Base-by-base conservation (phyloP, 495 filamentous ascomycete species). In the Evansstolkia leycettana region DNA sequence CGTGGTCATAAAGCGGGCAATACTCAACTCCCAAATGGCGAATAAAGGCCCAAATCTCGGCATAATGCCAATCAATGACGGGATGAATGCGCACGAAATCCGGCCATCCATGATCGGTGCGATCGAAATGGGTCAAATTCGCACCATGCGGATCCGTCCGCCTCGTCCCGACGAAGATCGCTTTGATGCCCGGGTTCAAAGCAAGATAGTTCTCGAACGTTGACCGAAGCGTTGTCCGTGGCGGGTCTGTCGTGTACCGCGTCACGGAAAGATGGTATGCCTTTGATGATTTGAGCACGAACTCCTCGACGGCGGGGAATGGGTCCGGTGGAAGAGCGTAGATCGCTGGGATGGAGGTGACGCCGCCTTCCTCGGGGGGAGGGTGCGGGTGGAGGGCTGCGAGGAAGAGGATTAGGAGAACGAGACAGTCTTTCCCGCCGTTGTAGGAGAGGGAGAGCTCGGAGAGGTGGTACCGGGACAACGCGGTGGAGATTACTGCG, bases 51-150 rank as follows among this genome's bases (percentile, higher is more conserved):
- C 90, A 94, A 38, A 98, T 87, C 56, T 96, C 89, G 11, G 75
- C 75, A 61, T 94, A 98, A 54, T 89, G 82, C 92, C 90, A 95
- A 50, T 96, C 90, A 50, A 98, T 84, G 7, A 98, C 81, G 0
- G 90, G 90, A 62, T 96, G 86, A 27, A 94, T 65, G 30, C 90
- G 69, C 77, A 96, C 87, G 48, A 98, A 94, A 37, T 69, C 58
- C 16, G 90, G 92, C 90, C 90, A 98, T 2, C 79, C 90, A 17
- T 69, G 57, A 63, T 98, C 90, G 3, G 90, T 98, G 35, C 60
- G 65, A 50, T 92, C 80, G 50, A 96, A 96, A 52, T 80, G 73
- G 6, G 66, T 78, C 46, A 98, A 48, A 18, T 67, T 60, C 36
- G 71, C 76, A 2, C 90, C 87, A 45, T 96, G 88, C 4, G 90